Conservation (phyloP, 169 alveolate species). For the Theileria orientalis region DNA sequence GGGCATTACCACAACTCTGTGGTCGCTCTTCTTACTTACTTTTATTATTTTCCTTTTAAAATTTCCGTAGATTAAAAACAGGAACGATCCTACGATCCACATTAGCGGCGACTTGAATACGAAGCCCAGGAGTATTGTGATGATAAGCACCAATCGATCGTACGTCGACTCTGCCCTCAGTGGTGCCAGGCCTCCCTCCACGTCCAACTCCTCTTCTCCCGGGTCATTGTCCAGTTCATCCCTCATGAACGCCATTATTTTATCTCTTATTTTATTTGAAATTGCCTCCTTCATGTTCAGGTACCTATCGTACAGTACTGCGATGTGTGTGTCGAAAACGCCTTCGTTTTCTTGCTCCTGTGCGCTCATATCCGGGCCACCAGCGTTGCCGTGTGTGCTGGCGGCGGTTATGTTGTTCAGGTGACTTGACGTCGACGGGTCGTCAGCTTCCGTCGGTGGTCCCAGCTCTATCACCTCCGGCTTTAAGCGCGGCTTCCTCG, state of each 20-base stretch:
- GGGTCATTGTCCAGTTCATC: slow-evolving; percentile 28
- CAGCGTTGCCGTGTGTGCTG: too few species aligned
- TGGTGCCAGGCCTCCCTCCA: slow-evolving; percentile 29
- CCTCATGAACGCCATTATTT: slow-evolving; percentile 57
- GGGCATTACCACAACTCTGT: too few species aligned
- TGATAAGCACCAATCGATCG: slow-evolving; percentile 42
- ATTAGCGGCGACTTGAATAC: slow-evolving; percentile 43
- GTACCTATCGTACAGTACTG: slow-evolving; percentile 32
- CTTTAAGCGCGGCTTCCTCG: not conserved
- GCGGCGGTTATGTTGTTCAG: not conserved
- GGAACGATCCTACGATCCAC: slow-evolving; percentile 52
- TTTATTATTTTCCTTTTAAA: slow-evolving; percentile 49
- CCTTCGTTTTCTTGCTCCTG: slow-evolving; percentile 15
- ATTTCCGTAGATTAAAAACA: slow-evolving; percentile 23
- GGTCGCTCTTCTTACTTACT: not conserved
- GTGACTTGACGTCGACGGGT: not conserved
- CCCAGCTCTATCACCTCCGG: slow-evolving; percentile 11
- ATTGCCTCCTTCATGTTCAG: slow-evolving; percentile 20
- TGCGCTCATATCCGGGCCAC: not conserved
- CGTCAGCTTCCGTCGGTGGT: slow-evolving; percentile 6
- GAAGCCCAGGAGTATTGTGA: slow-evolving; percentile 54
- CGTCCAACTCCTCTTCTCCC: slow-evolving; percentile 9
- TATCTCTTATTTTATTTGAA: slow-evolving; percentile 1
- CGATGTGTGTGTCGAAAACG: slow-evolving; percentile 29
- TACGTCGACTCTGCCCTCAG: slow-evolving; percentile 40